Evolutionary conservation across 352 stramenopile species (phyloP).

Genomic region (Blastocystis sp.): DNA sequence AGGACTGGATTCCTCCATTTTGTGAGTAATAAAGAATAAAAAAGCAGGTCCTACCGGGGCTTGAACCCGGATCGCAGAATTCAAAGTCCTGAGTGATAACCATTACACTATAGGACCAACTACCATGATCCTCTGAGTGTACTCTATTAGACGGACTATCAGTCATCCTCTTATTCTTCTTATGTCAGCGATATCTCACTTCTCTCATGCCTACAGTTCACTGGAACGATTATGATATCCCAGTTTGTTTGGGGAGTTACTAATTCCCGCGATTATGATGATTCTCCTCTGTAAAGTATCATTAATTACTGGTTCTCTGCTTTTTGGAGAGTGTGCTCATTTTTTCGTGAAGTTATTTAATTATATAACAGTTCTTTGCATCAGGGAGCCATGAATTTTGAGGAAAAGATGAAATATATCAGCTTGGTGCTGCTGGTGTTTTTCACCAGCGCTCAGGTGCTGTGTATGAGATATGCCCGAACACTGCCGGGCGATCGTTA

Average conservation of each 20-base stretch:
- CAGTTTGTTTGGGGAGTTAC: too few species aligned
- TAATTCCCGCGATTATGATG: too few species aligned
- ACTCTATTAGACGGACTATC: too few species aligned
- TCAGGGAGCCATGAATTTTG: conserved; percentile 12
- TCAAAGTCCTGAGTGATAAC: conserved; percentile 81
- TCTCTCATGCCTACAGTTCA: too few species aligned
- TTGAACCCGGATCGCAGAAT: conserved; percentile 76
- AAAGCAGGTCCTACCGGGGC: conserved; percentile 70
- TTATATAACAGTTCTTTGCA: neutral
- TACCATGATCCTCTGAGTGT: neutral
- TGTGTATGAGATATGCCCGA: conserved; percentile 69
- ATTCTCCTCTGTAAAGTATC: too few species aligned
- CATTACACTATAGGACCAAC: conserved; percentile 72
- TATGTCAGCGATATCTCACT: too few species aligned
- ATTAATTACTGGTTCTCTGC: neutral
- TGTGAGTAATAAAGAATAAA: conserved; percentile 36
- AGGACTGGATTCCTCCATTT: conserved; percentile 3
- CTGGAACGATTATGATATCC: too few species aligned
- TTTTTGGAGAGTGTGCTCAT: neutral
- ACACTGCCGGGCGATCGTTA: conserved; percentile 69
- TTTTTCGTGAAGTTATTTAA: neutral
- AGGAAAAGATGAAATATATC: conserved; percentile 65
- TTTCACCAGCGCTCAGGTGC: conserved; percentile 69
- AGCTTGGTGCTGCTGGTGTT: conserved; percentile 68
- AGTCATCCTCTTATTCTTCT: too few species aligned